Evolutionary conservation across 805 yeast genomes (phyloP), one percentile per base, ranked within the genome.

Genomic region (Saturnispora galanensis): DNA sequence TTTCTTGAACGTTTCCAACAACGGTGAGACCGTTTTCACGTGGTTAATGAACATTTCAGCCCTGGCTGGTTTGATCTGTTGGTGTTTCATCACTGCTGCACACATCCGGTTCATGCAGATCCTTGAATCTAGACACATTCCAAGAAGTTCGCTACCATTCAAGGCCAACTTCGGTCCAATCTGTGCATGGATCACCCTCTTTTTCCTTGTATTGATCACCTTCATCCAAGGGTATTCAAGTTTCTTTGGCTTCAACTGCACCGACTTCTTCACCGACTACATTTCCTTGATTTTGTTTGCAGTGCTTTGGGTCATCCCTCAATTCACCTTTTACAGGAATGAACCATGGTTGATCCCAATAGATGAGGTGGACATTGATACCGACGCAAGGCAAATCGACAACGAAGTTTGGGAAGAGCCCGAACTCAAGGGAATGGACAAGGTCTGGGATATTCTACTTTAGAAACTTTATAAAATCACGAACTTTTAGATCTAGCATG

Each of bases 131-230:
- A 75, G 87, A 58, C 78, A 79, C 43, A 78, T 83, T 43, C 66
- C 79, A 21, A 68, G 95, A 56, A 79, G 80, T 53, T 70, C 73
- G 10, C 68, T 85, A 46, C 93, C 95, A 9, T 86, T 71, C 69
- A 82, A 80, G 60, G 89, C 93, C 8, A 57, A 56, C n/a, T 68
- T 71, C 45, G 81, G 80, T 79, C 93, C 94, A 3, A 73, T 59
- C 50, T 62, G 68, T 48, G 84, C 89, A 1, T 79, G 76, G 62
- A 81, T 82, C 54, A 75, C 87, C 3, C 63, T 76, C 4, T 62
- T 69, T 43, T 68, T 74, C 51, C 69, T 81, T 50, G 59, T 69
- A 11, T 50, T 81, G 28, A 73, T 86, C 56, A 73, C 75, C 26
- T 69, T 84, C 49, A 69, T 85, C 49, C 89, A 86, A 63, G 95